Conservation (phyloP, 163 green algal species). For the Scenedesmus sp. region DNA sequence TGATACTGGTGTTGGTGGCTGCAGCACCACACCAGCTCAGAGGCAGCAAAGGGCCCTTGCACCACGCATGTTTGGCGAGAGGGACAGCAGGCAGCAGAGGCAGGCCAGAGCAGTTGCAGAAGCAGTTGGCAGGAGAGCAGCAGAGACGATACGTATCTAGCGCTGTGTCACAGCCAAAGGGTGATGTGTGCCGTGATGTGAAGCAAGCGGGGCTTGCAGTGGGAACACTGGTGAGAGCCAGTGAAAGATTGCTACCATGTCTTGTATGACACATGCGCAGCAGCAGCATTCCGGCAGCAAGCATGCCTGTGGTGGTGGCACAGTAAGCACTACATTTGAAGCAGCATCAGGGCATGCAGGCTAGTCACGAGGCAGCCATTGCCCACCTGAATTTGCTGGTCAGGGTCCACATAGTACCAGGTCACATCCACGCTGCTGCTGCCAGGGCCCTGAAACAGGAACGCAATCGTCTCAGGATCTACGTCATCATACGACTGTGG, state of each 20-base stretch:
- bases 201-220: too few species aligned
- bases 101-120: neutral
- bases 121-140: neutral
- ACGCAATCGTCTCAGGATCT: neutral
- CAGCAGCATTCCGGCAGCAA: neutral
- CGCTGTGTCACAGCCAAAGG: too few species aligned
- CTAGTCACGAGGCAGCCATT: too few species aligned
- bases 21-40: neutral
- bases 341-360: neutral
- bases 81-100: neutral
- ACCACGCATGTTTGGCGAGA: too few species aligned
- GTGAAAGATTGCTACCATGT: too few species aligned
- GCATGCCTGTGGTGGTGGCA: too few species aligned
- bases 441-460: slow-evolving; percentile 33
- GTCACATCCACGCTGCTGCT: neutral
- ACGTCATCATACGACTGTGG: slow-evolving; percentile 22
- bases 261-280: neutral
- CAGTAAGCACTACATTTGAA: too few species aligned
- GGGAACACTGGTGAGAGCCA: too few species aligned
- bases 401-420: slow-evolving; percentile 44
- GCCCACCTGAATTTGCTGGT: neutral
- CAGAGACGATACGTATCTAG: too few species aligned
- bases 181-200: too few species aligned
- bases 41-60: neutral
- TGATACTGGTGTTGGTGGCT: neutral